Evolutionary conservation across 768 basidiomycete genomes (phyloP).

Genomic region (Cystobasidiopsis lactophilus): DNA sequence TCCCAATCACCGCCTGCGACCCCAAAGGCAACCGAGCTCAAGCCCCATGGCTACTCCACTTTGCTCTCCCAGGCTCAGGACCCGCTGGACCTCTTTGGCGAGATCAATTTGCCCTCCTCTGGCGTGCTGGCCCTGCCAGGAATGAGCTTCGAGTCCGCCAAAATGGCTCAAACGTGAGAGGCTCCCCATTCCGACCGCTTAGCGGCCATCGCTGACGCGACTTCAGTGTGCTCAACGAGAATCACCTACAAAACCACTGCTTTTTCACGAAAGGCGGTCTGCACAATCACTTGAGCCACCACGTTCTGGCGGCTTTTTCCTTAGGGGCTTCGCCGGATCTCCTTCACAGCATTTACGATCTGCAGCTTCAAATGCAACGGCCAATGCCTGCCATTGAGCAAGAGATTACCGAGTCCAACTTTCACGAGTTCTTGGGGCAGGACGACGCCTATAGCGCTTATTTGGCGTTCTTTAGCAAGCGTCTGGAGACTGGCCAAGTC

Average conservation of each 20-base stretch:
- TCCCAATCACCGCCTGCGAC: too few species aligned
- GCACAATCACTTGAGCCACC: constrained; percentile 11
- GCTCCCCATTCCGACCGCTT: too few species aligned
- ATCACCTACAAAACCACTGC: constrained; percentile 4
- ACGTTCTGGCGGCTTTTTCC: constrained; percentile 7
- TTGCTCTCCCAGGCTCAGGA: too few species aligned
- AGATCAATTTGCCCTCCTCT: not conserved
- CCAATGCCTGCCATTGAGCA: constrained; percentile 1
- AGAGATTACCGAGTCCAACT: constrained; percentile 7
- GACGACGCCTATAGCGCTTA: constrained; percentile 17
- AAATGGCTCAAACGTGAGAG: too few species aligned
- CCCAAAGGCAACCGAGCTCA: too few species aligned
- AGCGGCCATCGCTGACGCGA: too few species aligned
- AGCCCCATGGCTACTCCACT: too few species aligned
- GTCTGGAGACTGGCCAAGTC: constrained; percentile 4
- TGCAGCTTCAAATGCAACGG: not conserved
- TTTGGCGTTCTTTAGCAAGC: constrained; percentile 16
- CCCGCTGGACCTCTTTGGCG: not conserved
- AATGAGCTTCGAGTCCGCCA: not conserved
- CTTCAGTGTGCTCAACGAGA: not conserved
- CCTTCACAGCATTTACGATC: constrained; percentile 3
- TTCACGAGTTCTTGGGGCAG: constrained; percentile 4
- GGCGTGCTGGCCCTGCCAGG: not conserved
- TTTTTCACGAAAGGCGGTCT: constrained; percentile 7
- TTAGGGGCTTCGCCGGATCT: constrained; percentile 5